These are phyloP conservation scores for Coemansia sp. DNA, from an alignment of 192 early-diverging fungal genomes.

Conservation along the genomic window DNA sequence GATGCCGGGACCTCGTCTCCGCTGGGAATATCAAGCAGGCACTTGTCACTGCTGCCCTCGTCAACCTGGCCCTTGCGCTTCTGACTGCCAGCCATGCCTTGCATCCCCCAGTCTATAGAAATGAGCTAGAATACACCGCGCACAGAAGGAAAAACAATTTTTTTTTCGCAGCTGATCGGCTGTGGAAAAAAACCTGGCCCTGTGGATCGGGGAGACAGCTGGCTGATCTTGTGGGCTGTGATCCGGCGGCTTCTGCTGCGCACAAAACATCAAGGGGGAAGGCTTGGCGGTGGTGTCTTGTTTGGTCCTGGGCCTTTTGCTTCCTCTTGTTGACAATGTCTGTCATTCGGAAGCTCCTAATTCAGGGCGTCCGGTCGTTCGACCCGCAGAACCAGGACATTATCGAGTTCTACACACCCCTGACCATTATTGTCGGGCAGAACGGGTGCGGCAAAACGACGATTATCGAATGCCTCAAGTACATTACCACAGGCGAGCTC, in stretches of 20 bases:
- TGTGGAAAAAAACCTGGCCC: too few species aligned
- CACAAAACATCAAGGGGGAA: not conserved
- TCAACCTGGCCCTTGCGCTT: not conserved
- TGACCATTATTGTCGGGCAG: conserved; percentile 92
- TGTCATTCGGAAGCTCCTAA: conserved; percentile 62
- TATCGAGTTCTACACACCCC: conserved; percentile 82
- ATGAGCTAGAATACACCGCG: too few species aligned
- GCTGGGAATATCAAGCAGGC: conserved; percentile 14
- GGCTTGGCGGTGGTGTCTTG: not conserved
- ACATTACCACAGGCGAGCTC: conserved; percentile 83
- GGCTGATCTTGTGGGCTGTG: too few species aligned
- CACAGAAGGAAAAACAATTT: too few species aligned
- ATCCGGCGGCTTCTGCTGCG: too few species aligned
- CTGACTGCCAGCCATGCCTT: too few species aligned
- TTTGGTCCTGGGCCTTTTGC: too few species aligned
- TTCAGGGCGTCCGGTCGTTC: conserved; percentile 91
- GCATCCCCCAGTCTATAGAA: too few species aligned
- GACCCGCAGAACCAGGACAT: conserved; percentile 63
- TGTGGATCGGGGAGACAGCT: too few species aligned
- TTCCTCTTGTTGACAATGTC: conserved; percentile 42
- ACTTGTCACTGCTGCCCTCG: not conserved
- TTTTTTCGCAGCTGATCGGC: too few species aligned
- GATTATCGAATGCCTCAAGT: conserved; percentile 95
- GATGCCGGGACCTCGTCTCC: not conserved
- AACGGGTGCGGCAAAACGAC: conserved; percentile 98